phyloP scores from a whole-genome alignment of 2,329 filamentous ascomycete genomes.

The Capronia epimyces region DNA sequence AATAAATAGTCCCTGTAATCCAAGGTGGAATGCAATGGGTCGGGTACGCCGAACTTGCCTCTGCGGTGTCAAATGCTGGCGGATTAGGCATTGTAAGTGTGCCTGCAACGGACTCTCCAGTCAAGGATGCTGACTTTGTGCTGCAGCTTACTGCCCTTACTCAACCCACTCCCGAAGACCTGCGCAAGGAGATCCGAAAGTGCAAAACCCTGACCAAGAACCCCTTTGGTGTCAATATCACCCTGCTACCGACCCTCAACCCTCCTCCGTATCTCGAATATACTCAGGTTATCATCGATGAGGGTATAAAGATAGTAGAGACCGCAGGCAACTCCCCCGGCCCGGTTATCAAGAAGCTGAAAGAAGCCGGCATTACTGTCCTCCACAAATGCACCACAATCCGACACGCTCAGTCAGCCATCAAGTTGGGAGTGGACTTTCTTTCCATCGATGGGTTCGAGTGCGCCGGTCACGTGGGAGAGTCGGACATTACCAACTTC shows the following conservation, averaged over 20 bases:
- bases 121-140: conserved; percentile 5
- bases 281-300: conserved; percentile 86
- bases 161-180: conserved; percentile 82
- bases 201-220: conserved; percentile 64
- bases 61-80: conserved; percentile 50
- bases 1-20: conserved; percentile 43
- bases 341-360: conserved; percentile 83
- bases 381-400: conserved; percentile 98
- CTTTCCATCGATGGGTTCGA: conserved; percentile 96
- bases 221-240: conserved; percentile 87
- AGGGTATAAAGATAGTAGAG: conserved; percentile 86
- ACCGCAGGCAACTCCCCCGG: conserved; percentile 87
- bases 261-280: conserved; percentile 91
- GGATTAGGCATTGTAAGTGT: conserved; percentile 45
- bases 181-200: conserved; percentile 86
- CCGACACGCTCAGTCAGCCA: conserved; percentile 80
- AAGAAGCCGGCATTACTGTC: conserved; percentile 69
- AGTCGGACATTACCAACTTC: conserved; percentile 51
- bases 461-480: conserved; percentile 67
- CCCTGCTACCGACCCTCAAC: conserved; percentile 80
- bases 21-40: conserved; percentile 55
- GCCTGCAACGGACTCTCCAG: background rate
- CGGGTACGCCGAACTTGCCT: conserved; percentile 49
- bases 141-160: conserved; percentile 59
- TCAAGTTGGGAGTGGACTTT: conserved; percentile 95